Conservation (phyloP, 2,329 filamentous ascomycete genomes). For the Hypoxylon sp. region DNA sequence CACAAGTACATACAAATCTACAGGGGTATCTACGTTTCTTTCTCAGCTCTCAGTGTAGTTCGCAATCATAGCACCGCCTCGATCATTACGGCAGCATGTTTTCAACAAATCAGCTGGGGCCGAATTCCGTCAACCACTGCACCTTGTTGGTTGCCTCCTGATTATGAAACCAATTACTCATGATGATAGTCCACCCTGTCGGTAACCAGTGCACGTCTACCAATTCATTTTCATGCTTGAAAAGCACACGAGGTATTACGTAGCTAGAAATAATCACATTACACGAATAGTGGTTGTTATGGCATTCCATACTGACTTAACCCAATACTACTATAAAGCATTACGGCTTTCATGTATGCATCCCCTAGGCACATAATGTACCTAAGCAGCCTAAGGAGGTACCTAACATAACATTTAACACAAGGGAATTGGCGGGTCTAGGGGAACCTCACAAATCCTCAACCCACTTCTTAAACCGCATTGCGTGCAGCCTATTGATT, state of each 20-base stretch:
- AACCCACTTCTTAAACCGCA: neutral
- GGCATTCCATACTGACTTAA: neutral
- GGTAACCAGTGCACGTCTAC: neutral
- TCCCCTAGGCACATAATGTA: no score
- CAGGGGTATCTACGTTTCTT: neutral
- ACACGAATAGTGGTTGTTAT: neutral
- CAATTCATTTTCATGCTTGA: neutral
- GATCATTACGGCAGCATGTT: neutral
- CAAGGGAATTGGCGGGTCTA: neutral
- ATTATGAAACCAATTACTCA: neutral
- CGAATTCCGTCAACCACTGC: neutral
- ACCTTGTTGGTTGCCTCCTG: slow-evolving; percentile 30
- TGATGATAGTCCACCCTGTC: neutral
- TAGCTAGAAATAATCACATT: neutral
- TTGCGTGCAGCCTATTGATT: neutral
- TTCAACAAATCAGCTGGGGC: slow-evolving; percentile 11
- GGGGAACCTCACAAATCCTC: neutral
- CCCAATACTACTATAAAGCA: neutral
- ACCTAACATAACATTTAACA: no score
- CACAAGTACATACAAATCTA: neutral
- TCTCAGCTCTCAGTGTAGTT: neutral
- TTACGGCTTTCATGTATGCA: neutral
- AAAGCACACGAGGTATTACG: neutral
- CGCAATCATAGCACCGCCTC: slow-evolving; percentile 3
- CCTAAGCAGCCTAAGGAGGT: neutral